A percentile compares a stretch with the other conserved stretches of the same genome.
Conservation (phyloP, 768 basidiomycete genomes). For the Boletus edulis region DNA sequence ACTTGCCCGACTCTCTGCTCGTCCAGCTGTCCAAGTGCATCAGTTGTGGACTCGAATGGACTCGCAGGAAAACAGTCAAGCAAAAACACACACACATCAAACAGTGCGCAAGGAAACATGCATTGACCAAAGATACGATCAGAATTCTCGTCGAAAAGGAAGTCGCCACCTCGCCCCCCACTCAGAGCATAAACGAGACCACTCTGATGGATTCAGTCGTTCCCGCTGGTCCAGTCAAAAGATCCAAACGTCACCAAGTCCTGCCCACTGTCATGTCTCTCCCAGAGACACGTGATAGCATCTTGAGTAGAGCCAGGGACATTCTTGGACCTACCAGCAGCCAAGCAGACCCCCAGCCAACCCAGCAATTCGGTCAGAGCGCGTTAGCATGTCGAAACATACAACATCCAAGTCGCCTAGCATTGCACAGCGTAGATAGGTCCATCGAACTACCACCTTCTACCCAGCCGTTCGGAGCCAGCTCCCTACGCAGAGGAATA, state of each 20-base stretch:
- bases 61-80: slow-evolving; percentile 55
- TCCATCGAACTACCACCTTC: slow-evolving; percentile 15
- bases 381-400: slow-evolving; percentile 19
- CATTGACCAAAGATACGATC: slow-evolving; percentile 54
- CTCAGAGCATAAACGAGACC: slow-evolving; percentile 1
- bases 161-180: slow-evolving; percentile 21
- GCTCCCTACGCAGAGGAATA: slow-evolving; percentile 28
- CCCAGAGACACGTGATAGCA: slow-evolving; percentile 44
- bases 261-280: slow-evolving; percentile 45
- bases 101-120: slow-evolving; percentile 63
- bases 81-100: slow-evolving; percentile 70
- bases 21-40: slow-evolving; percentile 55
- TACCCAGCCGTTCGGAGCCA: slow-evolving; percentile 43
- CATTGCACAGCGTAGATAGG: not conserved
- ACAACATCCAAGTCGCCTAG: not conserved
- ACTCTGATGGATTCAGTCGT: slow-evolving; percentile 58
- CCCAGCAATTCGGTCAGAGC: slow-evolving; percentile 36
- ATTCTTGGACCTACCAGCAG: slow-evolving; percentile 27
- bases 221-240: slow-evolving; percentile 45
- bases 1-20: slow-evolving; percentile 48
- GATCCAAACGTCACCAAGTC: slow-evolving; percentile 36
- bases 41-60: slow-evolving; percentile 67
- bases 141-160: slow-evolving; percentile 50
- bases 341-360: slow-evolving; percentile 11
- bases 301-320: slow-evolving; percentile 37